Percentiles rank a stretch among this genome's conserved stretches.
These are phyloP conservation scores for Avena eriantha DNA, from an alignment of 176 grass and related monocot species.

Conservation along the genomic window DNA sequence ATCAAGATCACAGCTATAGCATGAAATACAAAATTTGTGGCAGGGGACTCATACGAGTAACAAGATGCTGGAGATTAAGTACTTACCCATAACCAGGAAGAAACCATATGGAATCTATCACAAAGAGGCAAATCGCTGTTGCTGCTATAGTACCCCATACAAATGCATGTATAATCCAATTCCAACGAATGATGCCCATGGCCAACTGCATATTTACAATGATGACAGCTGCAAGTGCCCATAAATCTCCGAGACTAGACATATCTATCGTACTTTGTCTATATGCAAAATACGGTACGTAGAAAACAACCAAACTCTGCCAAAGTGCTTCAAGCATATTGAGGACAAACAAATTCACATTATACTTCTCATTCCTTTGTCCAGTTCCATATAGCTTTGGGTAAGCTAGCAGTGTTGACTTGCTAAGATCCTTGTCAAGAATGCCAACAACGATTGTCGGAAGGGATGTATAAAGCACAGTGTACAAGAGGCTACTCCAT, in stretches of 20 bases:
- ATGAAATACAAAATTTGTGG: conserved; percentile 21
- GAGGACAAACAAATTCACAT: conserved; percentile 76
- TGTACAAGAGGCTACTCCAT: conserved; percentile 85
- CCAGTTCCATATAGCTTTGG: conserved; percentile 87
- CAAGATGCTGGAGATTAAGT: conserved; percentile 32
- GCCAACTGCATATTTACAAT: conserved; percentile 86
- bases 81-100: conserved; percentile 86
- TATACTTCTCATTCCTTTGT: conserved; percentile 73
- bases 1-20: conserved; percentile 15
- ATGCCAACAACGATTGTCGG: conserved; percentile 84
- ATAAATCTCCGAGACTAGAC: conserved; percentile 81
- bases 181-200: conserved; percentile 82
- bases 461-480: conserved; percentile 86
- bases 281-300: conserved; percentile 82
- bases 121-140: conserved; percentile 67
- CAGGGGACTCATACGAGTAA: not conserved
- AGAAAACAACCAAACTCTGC: conserved; percentile 89
- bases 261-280: conserved; percentile 67
- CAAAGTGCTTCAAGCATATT: conserved; percentile 78
- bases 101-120: conserved; percentile 73
- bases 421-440: conserved; percentile 85
- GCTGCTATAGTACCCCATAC: conserved; percentile 71
- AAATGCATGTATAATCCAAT: conserved; percentile 70
- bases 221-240: conserved; percentile 80
- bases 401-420: conserved; percentile 64